phyloP scores from a whole-genome alignment of 1,284 basidiomycete genomes.

The Sparassis latifolia region DNA sequence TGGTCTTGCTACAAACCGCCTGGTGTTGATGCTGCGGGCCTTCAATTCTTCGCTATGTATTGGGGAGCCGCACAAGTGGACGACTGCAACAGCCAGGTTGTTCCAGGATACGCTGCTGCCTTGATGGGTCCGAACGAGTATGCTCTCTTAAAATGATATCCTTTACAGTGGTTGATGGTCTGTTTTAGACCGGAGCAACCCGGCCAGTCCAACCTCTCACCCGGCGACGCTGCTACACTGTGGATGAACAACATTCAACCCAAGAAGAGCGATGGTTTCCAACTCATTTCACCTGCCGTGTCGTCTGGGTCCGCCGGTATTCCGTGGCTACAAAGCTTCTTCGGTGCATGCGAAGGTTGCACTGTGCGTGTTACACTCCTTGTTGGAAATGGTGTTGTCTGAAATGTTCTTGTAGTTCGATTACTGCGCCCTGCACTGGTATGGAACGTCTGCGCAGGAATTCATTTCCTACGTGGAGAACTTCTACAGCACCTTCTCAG shows the following conservation, averaged over 20 bases:
- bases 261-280: conserved; percentile 49
- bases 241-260: conserved; percentile 64
- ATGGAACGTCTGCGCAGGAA: conserved; percentile 43
- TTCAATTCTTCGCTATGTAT: conserved; percentile 57
- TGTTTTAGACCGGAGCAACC: conserved; percentile 47
- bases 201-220: conserved; percentile 57
- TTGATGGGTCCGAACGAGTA: conserved; percentile 71
- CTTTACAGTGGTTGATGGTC: conserved; percentile 2
- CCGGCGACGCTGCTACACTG: conserved; percentile 40
- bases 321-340: conserved; percentile 58
- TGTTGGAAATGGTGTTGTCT: background rate
- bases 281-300: conserved; percentile 58
- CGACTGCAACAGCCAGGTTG: conserved; percentile 38
- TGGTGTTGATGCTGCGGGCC: conserved; percentile 21
- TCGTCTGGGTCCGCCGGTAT: conserved; percentile 56
- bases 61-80: conserved; percentile 47
- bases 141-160: conserved; percentile 17
- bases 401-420: conserved; percentile 35
- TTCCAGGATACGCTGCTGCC: conserved; percentile 41
- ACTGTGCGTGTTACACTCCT: conserved; percentile 32
- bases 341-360: conserved; percentile 45
- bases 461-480: conserved; percentile 46
- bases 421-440: conserved; percentile 50
- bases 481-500: conserved; percentile 44
- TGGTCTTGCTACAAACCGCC: conserved; percentile 44